phyloP scores from a whole-genome alignment of 257 asterid species.

The Fraxinus excelsior region DNA sequence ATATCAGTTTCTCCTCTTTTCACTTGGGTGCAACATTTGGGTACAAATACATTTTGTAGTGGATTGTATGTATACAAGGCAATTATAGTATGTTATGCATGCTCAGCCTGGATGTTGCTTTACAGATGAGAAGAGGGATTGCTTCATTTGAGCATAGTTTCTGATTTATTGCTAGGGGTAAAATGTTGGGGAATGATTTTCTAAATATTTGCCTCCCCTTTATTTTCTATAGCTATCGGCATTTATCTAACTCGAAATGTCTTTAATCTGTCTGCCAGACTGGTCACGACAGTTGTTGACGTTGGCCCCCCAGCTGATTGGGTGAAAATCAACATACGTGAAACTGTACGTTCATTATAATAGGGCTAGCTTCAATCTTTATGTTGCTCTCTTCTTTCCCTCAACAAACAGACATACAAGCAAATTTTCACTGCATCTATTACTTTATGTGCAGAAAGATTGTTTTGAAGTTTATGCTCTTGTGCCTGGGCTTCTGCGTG shows the following conservation, averaged over 20 bases:
- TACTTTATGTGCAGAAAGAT: slow-evolving; percentile 60
- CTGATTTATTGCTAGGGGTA: neutral
- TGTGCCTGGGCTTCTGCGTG: slow-evolving; percentile 91
- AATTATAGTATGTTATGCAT: no score
- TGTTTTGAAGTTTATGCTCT: slow-evolving; percentile 90
- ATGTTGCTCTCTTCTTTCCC: slow-evolving; percentile 16
- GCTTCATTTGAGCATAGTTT: neutral
- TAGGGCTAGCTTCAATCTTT: no score
- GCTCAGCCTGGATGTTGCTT: no score
- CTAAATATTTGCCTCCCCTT: slow-evolving; percentile 2
- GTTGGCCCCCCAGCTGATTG: slow-evolving; percentile 95
- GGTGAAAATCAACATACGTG: slow-evolving; percentile 93
- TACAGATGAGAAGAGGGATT: no score
- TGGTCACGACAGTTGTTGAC: slow-evolving; percentile 74
- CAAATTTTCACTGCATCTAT: slow-evolving; percentile 13
- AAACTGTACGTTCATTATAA: slow-evolving; percentile 56
- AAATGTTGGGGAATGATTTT: neutral
- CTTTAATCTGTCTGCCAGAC: slow-evolving; percentile 43
- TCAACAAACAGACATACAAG: neutral
- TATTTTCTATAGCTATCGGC: slow-evolving; percentile 14
- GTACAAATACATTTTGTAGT: no score
- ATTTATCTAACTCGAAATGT: slow-evolving; percentile 5
- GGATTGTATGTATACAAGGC: no score
- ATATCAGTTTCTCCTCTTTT: no score
- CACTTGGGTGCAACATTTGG: no score